Conservation (phyloP, 176 grass and related monocot genomes). For the Rhynchospora tenuis region DNA sequence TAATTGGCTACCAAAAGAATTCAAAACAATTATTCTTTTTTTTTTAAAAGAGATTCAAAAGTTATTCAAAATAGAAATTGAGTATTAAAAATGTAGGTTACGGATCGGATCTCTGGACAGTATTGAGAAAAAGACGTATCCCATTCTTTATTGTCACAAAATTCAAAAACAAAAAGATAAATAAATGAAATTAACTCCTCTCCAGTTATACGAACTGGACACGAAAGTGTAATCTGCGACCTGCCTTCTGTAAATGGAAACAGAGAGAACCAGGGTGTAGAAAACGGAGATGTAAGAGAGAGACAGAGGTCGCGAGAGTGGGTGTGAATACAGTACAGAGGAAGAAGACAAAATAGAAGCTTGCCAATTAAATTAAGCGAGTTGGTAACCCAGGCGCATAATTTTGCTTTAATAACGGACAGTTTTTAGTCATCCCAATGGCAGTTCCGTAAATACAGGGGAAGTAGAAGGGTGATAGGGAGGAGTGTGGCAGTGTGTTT, state of each 20-base stretch:
- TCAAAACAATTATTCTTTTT: neutral
- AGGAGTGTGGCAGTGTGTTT: neutral
- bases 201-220: neutral
- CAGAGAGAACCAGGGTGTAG: neutral
- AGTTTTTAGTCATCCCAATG: neutral
- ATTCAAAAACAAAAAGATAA: neutral
- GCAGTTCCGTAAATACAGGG: neutral
- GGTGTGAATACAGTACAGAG: neutral
- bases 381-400: neutral
- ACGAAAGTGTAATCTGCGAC: neutral
- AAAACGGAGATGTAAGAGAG: neutral
- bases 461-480: neutral
- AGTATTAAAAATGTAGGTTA: neutral
- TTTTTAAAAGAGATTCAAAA: neutral
- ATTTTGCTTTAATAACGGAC: neutral
- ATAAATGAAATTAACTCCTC: neutral
- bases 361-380: neutral
- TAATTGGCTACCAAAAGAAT: neutral
- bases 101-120: neutral
- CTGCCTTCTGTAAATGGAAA: neutral
- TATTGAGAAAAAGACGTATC: neutral
- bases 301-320: neutral
- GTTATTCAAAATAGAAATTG: neutral
- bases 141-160: neutral
- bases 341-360: conserved; percentile 23